Evolutionary conservation across 495 filamentous ascomycete genomes (phyloP).

Genomic region (Penicillium paradoxum): DNA sequence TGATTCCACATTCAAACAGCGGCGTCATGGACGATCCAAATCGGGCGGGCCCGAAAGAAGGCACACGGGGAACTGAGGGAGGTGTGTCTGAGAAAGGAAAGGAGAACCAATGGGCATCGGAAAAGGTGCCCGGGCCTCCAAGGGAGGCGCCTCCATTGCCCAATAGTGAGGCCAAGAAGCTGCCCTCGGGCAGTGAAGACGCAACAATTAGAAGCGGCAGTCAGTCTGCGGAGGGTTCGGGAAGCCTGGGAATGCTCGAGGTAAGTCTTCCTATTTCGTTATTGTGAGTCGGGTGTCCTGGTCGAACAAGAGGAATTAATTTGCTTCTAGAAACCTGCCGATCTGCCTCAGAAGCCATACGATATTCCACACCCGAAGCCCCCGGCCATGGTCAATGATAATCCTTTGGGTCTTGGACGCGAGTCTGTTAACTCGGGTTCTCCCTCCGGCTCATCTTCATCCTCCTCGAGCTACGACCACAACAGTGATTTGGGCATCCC

Average conservation of each 20-base stretch:
- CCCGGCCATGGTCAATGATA: constrained; percentile 58
- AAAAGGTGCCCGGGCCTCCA: constrained; percentile 73
- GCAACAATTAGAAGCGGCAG: constrained; percentile 4
- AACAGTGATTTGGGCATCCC: constrained; percentile 32
- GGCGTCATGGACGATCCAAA: constrained; percentile 89
- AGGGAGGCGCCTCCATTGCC: constrained; percentile 82
- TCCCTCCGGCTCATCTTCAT: constrained; percentile 20
- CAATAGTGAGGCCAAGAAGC: constrained; percentile 65
- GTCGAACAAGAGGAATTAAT: constrained; percentile 11
- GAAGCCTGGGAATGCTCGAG: constrained; percentile 58
- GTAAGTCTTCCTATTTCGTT: constrained; percentile 38
- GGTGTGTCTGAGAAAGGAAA: constrained; percentile 82
- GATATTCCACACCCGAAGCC: constrained; percentile 72
- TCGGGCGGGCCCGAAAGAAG: constrained; percentile 66
- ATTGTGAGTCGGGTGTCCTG: constrained; percentile 4
- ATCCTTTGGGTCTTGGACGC: constrained; percentile 56
- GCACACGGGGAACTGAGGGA: constrained; percentile 81
- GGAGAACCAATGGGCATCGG: constrained; percentile 58
- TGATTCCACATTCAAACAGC: constrained; percentile 73
- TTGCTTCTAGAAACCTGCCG: constrained; percentile 64
- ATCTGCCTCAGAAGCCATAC: constrained; percentile 74
- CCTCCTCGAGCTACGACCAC: constrained; percentile 1
- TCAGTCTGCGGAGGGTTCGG: constrained; percentile 28
- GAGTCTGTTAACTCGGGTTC: constrained; percentile 42
- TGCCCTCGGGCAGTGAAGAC: constrained; percentile 38